Conservation (phyloP, 345 rosid genomes). For the Lepidium didymum region DNA sequence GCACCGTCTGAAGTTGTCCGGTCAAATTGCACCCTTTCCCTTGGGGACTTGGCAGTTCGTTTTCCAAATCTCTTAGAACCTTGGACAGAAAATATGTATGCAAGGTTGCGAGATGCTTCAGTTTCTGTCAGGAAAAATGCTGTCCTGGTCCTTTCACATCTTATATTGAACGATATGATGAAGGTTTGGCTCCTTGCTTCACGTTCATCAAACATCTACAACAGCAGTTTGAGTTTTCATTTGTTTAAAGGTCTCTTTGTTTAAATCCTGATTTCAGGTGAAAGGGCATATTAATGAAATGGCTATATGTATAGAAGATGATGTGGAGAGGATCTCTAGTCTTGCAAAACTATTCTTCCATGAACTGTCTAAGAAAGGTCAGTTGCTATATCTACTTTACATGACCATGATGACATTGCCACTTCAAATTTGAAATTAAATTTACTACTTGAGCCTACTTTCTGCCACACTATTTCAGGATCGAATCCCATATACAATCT, state of each 20-base stretch:
- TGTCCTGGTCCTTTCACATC: slow-evolving; percentile 95
- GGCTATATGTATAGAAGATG: slow-evolving; percentile 83
- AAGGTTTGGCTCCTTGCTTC: slow-evolving; percentile 44
- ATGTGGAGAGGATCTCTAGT: slow-evolving; percentile 80
- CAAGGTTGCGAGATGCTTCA: slow-evolving; percentile 66
- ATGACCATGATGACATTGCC: background rate
- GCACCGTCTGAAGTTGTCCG: slow-evolving; percentile 91
- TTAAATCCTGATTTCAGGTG: slow-evolving; percentile 49
- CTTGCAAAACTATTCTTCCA: slow-evolving; percentile 87
- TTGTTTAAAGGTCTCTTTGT: too few relatives aligned
- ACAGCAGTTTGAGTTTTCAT: slow-evolving; percentile 18
- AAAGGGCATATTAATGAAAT: slow-evolving; percentile 93
- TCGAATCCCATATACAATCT: slow-evolving; percentile 92
- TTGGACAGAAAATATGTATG: slow-evolving; percentile 96
- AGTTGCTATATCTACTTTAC: background rate
- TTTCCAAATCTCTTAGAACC: slow-evolving; percentile 94
- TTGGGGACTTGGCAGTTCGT: slow-evolving; percentile 95
- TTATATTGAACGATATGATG: slow-evolving; percentile 99
- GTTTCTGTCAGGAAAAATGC: slow-evolving; percentile 92
- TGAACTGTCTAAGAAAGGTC: slow-evolving; percentile 96
- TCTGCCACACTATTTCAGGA: slow-evolving; percentile 45
- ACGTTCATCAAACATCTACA: background rate
- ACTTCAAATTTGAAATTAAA: background rate
- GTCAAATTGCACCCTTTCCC: slow-evolving; percentile 89
- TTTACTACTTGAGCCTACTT: slow-evolving; percentile 7